Evolutionary conservation across 1,139 yeast species (phyloP).

Genomic region (Meyerozyma guilliermondii): DNA sequence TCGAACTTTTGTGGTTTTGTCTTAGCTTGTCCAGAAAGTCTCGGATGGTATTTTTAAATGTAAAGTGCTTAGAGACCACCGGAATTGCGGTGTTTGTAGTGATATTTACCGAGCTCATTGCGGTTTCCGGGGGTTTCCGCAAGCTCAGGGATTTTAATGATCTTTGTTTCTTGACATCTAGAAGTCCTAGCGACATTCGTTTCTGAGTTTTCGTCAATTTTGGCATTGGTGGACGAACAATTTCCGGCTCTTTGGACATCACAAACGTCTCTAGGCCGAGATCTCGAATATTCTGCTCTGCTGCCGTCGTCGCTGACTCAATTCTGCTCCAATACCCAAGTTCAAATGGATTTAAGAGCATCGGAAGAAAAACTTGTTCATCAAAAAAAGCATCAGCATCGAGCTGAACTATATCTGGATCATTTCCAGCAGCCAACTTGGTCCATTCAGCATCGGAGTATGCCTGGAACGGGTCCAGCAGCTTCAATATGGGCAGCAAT

Average conservation of each 20-base stretch:
- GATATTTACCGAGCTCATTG: constrained; percentile 32
- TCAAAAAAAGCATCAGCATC: background rate
- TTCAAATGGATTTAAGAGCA: background rate
- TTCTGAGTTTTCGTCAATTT: constrained; percentile 20
- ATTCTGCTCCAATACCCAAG: background rate
- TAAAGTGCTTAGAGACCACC: background rate
- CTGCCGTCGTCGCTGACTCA: background rate
- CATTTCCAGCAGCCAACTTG: background rate
- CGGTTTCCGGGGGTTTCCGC: constrained; percentile 27
- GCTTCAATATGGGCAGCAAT: background rate
- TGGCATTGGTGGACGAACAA: constrained; percentile 12
- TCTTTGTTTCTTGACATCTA: constrained; percentile 12
- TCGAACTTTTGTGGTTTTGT: constrained; percentile 1
- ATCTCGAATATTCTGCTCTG: background rate
- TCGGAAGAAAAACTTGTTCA: background rate
- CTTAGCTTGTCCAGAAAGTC: constrained; percentile 12
- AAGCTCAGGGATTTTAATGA: constrained; percentile 10
- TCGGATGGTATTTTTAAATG: constrained; percentile 7
- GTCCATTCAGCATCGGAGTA: background rate
- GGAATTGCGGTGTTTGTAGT: constrained; percentile 24
- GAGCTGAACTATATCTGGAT: background rate
- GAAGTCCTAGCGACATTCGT: constrained; percentile 29
- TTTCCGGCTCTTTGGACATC: background rate
- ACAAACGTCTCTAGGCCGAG: constrained; percentile 2
- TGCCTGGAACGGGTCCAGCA: background rate